phyloP scores from a whole-genome alignment of 2,329 filamentous ascomycete species.

The Claviceps cyperi region DNA sequence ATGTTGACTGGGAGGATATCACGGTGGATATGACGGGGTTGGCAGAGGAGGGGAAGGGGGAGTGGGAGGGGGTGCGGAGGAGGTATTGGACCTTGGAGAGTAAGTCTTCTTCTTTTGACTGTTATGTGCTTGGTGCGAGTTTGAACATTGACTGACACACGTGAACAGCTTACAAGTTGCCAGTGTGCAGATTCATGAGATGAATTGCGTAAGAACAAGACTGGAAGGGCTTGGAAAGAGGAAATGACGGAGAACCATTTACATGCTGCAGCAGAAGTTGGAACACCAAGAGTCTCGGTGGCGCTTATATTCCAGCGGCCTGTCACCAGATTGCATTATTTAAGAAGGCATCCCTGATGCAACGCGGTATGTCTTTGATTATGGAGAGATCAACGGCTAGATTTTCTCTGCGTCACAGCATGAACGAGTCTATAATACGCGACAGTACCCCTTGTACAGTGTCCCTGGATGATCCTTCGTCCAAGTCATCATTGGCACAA shows the following conservation, averaged over 20 bases:
- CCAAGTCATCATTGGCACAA: no score
- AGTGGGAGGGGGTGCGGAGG: conserved; percentile 80
- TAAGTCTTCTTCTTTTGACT: conserved; percentile 1
- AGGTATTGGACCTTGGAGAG: conserved; percentile 78
- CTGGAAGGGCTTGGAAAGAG: background rate
- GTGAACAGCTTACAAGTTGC: conserved; percentile 50
- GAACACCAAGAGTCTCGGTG: background rate
- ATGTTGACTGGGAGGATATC: conserved; percentile 74
- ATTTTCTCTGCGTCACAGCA: background rate
- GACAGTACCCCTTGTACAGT: background rate
- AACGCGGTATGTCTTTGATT: background rate
- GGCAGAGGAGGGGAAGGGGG: conserved; percentile 50
- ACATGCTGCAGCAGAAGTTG: no score
- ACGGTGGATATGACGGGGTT: conserved; percentile 54
- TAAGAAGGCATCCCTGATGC: background rate
- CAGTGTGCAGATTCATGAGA: conserved; percentile 59
- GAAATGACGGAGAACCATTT: background rate
- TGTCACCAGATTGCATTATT: background rate
- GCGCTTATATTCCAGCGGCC: background rate
- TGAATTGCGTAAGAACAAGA: conserved; percentile 20
- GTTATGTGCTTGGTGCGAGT: background rate
- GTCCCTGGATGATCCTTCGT: no score
- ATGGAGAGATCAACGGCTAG: background rate
- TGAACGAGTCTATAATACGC: background rate
- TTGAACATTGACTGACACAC: background rate